phyloP scores from a whole-genome alignment of 768 basidiomycete species.

The Ramaria rubella region DNA sequence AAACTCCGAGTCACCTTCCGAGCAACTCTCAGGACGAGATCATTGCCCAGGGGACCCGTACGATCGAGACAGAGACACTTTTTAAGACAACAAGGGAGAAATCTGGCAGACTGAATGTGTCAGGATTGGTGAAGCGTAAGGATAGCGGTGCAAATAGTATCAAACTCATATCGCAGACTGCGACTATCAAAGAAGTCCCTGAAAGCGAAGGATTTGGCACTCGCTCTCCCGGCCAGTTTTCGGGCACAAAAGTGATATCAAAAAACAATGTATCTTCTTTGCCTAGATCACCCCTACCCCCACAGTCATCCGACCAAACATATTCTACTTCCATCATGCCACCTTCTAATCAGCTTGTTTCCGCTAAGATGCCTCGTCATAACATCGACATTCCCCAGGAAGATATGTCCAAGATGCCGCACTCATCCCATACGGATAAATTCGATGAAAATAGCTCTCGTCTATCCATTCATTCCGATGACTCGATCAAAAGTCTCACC shows the following conservation, averaged over 20 bases:
- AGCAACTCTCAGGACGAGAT: not conserved
- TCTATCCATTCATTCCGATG: too few species aligned
- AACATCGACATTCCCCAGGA: too few species aligned
- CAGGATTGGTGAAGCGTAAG: not conserved
- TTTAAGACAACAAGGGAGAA: not conserved
- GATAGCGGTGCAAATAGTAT: not conserved
- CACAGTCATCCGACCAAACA: not conserved
- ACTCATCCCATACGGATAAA: too few species aligned
- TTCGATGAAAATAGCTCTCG: too few species aligned
- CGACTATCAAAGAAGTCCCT: slow-evolving; percentile 2
- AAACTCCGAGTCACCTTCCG: not conserved
- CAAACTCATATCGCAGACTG: not conserved
- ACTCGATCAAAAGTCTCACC: not conserved
- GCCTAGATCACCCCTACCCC: not conserved
- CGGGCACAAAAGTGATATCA: not conserved
- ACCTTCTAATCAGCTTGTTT: not conserved
- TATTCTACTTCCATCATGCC: not conserved
- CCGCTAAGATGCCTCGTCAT: not conserved
- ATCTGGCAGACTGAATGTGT: slow-evolving; percentile 1
- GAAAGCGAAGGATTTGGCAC: not conserved
- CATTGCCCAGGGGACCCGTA: slow-evolving; percentile 4
- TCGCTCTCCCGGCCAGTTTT: not conserved
- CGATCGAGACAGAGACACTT: not conserved
- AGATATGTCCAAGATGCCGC: too few species aligned
- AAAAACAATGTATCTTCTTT: not conserved